Conservation (phyloP, 139 green algal species). For the Chlorella sp. region DNA sequence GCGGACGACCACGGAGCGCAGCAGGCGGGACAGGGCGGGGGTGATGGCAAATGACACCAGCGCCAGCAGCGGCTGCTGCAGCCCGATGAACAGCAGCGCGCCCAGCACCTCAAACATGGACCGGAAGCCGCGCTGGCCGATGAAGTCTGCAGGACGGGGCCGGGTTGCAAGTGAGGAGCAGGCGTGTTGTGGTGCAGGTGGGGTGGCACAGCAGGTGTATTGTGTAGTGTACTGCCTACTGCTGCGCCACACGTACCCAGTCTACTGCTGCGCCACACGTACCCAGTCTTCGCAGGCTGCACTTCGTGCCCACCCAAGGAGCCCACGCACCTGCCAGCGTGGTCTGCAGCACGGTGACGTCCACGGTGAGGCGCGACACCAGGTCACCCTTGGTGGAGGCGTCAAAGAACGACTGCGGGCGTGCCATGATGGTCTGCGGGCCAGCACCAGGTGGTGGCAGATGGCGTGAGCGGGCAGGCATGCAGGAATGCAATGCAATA, state of each 20-base stretch:
- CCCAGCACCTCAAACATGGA: slow-evolving; percentile 44
- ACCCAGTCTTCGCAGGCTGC: no score
- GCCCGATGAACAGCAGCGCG: slow-evolving; percentile 29
- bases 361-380: slow-evolving; percentile 33
- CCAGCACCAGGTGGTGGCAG: no score
- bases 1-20: slow-evolving; percentile 41
- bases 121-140: slow-evolving; percentile 43
- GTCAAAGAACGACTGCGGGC: slow-evolving; percentile 44
- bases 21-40: slow-evolving; percentile 27
- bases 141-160: slow-evolving; percentile 26
- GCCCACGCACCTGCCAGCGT: slow-evolving; percentile 34
- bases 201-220: no score
- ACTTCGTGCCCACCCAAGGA: no score
- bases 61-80: slow-evolving; percentile 44
- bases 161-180: no score
- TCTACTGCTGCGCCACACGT: not conserved
- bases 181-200: no score
- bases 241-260: no score
- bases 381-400: slow-evolving; percentile 38
- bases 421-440: slow-evolving; percentile 9
- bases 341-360: slow-evolving; percentile 40
- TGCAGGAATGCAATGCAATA: no score
- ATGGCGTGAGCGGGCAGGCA: no score
- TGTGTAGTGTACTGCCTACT: no score
- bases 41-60: slow-evolving; percentile 37